Percentiles rank a stretch among this genome's conserved stretches.
Conservation (phyloP, 495 filamentous ascomycete genomes). For the Cercophora newfieldiana region DNA sequence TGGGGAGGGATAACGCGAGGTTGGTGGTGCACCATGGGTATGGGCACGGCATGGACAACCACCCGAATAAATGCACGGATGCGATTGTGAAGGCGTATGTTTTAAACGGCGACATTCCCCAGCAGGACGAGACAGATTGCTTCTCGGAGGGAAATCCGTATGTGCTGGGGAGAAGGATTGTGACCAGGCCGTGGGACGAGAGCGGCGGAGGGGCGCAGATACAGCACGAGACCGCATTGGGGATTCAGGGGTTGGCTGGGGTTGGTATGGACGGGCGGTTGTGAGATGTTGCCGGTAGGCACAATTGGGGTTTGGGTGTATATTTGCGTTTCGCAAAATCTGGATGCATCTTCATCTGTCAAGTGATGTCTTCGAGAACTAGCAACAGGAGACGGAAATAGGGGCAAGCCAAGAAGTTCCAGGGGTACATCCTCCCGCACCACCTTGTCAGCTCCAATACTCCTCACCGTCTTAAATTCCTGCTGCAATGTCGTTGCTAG, state of each 20-base stretch:
- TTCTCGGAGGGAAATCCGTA: slow-evolving; percentile 49
- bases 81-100: slow-evolving; percentile 39
- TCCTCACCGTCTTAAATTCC: too few species aligned
- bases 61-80: slow-evolving; percentile 42
- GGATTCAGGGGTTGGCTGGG: background rate
- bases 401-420: too few species aligned
- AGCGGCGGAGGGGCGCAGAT: background rate
- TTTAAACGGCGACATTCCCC: slow-evolving; percentile 38
- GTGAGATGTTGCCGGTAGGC: background rate
- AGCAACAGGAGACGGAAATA: too few species aligned
- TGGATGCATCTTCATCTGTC: too few species aligned
- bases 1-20: slow-evolving; percentile 43
- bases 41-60: slow-evolving; percentile 45
- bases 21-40: slow-evolving; percentile 50
- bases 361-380: too few species aligned
- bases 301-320: background rate
- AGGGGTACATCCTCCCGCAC: too few species aligned
- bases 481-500: too few species aligned
- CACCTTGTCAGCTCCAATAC: too few species aligned
- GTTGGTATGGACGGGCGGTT: background rate
- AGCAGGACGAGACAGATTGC: slow-evolving; percentile 40
- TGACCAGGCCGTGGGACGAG: background rate
- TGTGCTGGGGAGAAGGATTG: slow-evolving; percentile 13
- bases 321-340: too few species aligned
- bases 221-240: too few species aligned